Evolutionary conservation across 805 yeast species (phyloP), one percentile per base, ranked within the genome.

Genomic region (Candida piceae): DNA sequence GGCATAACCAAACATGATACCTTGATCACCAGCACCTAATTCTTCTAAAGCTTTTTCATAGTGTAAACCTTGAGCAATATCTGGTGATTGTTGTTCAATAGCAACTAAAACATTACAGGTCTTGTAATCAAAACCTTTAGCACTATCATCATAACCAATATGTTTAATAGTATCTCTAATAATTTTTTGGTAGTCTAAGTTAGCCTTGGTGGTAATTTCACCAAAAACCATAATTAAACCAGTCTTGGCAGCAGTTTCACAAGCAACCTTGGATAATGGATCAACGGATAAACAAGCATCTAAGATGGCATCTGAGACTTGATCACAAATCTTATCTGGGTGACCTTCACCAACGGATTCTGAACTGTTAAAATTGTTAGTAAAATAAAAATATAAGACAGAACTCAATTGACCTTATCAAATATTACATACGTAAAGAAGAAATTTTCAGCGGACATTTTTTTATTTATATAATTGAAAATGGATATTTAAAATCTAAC

Each of bases 1-100:
- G 56, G 98, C 98, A 69, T 93, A 93, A 70, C 98, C 98, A 64
- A 93, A 93, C 98, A 93, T 93, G 67, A 93, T 93, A 83, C 98
- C 98, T 73, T 93, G 98, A 74, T 93, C 98, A 81, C 98, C 98
- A 50, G 98, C 98, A 69, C 98, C 98, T 61, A 93, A 80, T 43
- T 93, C 94, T 76, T 93, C 98, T 49, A 93, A 74, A 39, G 84
- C 95, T 72, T 82, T 78, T 65, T 93, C 97, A 71, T 84, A 84
- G 72, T 93, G 97, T 62, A 93, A 80, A 79, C 98, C 98, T 73
- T 90, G 97, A 45, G 98, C 98, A 60, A 93, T 93, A 72, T 93
- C 98, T 55, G 95, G 93, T 36, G 97, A 88, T 74, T 93, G 98
- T 74, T 93, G 97, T 76, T 93, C 98, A 67, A 93, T 88, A 66